Evolutionary conservation across 2,329 filamentous ascomycete species (phyloP), one percentile per base, ranked within the genome.

Genomic region (Diaporthe velutina): DNA sequence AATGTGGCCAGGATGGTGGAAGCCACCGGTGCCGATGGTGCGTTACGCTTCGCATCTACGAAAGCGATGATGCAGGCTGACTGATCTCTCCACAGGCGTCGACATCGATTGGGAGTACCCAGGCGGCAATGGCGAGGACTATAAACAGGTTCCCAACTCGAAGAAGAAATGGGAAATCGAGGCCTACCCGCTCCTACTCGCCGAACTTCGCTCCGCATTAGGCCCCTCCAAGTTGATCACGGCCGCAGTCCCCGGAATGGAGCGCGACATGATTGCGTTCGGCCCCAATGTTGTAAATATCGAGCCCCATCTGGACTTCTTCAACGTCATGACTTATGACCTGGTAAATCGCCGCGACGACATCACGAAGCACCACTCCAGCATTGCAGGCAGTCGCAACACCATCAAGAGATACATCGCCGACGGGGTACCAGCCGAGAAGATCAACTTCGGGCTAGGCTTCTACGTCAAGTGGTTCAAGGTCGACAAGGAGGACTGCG

Each of bases 261-360:
- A 86, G 52, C 83, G 84, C 19, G 93, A 94, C 79, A 93, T 94
- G 90, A 88, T 94, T 5, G 92, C 91, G n/a, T 94, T 90, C 80
- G 76, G 84, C 7, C 82, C 87, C 33, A 89, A 89, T 10, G 85
- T 91, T 0, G 90, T 90, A 1, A 83, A 86, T 73, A 93, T 94
- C 77, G 90, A 89, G 84, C 80, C 84, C 17, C 85, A 86, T 1
- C 87, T 94, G 25, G 91, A 94, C 80, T 92, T 91, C 79, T 85
- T 94, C 79, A 94, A 94, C 79, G 74, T 76, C 30, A 74, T 76
- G 75, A 72, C 12, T 0, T 94, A 94, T 80, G 93, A 95, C 79
- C 80, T 95, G 64, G 92, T 93, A 88, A 94, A 94, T 83, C 91
- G 93, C 15, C 89, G 93, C n/a, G 91, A 94, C 80, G 89, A 85